Evolutionary conservation across 345 rosid genomes (phyloP).

Genomic region (Dipteronia dyeriana): DNA sequence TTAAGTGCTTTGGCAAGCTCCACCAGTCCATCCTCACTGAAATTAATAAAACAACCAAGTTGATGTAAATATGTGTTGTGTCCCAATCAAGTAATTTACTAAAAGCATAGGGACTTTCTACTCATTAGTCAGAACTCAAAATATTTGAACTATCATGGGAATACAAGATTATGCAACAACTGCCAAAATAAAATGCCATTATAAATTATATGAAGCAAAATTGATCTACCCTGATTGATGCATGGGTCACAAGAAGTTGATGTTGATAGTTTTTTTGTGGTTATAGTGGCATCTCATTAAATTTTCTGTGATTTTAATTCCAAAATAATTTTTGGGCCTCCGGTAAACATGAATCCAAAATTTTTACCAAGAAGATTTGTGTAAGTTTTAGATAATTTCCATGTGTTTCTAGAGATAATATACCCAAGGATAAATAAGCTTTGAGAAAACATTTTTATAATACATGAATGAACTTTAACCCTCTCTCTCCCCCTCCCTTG

Average conservation of each 20-base stretch:
- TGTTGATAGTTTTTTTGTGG: background rate
- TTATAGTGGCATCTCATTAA: background rate
- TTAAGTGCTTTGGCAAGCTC: slow-evolving; percentile 40
- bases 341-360: no score
- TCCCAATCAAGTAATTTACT: slow-evolving; percentile 11
- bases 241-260: background rate
- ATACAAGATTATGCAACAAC: background rate
- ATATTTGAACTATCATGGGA: background rate
- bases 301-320: background rate
- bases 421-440: no score
- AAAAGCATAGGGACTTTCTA: slow-evolving; percentile 7
- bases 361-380: no score
- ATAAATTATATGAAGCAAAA: slow-evolving; percentile 3
- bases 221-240: background rate
- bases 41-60: slow-evolving; percentile 7
- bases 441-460: background rate
- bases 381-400: no score
- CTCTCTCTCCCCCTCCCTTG: background rate
- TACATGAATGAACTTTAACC: background rate
- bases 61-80: background rate
- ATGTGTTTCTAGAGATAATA: no score
- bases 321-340: background rate
- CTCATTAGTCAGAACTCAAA: background rate
- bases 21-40: slow-evolving; percentile 40
- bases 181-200: background rate